Percentiles rank a stretch among this genome's conserved stretches.
Evolutionary conservation across 2,329 filamentous ascomycete species (phyloP).

Genomic region (Claviceps pusilla): DNA sequence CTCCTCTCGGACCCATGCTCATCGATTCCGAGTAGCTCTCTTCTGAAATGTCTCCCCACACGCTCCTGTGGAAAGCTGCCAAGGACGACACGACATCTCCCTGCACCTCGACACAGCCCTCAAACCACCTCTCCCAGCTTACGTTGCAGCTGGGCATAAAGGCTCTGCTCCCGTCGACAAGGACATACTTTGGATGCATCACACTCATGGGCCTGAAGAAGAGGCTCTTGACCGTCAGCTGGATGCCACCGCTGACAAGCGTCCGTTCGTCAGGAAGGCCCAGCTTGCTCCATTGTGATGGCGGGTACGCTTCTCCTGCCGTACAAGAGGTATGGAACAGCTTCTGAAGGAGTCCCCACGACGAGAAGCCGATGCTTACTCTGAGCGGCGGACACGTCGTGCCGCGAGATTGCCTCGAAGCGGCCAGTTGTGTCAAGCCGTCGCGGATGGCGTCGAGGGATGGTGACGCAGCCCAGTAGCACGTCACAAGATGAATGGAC

Average conservation of each 20-base stretch:
- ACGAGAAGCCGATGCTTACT: slow-evolving; percentile 67
- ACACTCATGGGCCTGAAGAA: slow-evolving; percentile 71
- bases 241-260: slow-evolving; percentile 42
- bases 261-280: slow-evolving; percentile 44
- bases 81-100: slow-evolving; percentile 49
- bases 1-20: not conserved
- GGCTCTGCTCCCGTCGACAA: slow-evolving; percentile 52
- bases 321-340: slow-evolving; percentile 53
- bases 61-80: slow-evolving; percentile 47
- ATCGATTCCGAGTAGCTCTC: not conserved
- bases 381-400: slow-evolving; percentile 25
- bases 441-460: slow-evolving; percentile 42
- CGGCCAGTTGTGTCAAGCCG: slow-evolving; percentile 45
- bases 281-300: slow-evolving; percentile 45
- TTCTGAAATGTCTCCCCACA: slow-evolving; percentile 41
- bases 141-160: slow-evolving; percentile 71
- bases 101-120: slow-evolving; percentile 54
- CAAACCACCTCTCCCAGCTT: slow-evolving; percentile 79
- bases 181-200: slow-evolving; percentile 76
- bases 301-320: slow-evolving; percentile 45
- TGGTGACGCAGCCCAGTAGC: slow-evolving; percentile 61
- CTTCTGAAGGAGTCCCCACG: slow-evolving; percentile 56
- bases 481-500: slow-evolving; percentile 64
- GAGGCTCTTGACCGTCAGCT: slow-evolving; percentile 58
- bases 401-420: slow-evolving; percentile 14